A percentile compares a stretch with the other conserved stretches of the same genome.
Conservation (phyloP, 805 yeast genomes). For the Geotrichum ghanense region DNA sequence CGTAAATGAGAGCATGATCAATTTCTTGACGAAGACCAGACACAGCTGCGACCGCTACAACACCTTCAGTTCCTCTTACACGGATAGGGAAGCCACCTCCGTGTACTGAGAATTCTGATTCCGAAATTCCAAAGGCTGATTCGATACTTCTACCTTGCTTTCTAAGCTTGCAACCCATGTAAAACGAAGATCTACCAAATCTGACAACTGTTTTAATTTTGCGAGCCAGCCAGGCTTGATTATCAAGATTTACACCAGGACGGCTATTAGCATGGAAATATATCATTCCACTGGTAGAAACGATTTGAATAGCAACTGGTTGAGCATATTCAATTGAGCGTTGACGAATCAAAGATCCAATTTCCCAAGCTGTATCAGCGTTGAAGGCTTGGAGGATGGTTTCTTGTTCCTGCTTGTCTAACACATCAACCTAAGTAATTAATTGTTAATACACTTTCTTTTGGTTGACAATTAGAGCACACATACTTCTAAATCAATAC, state of each 20-base stretch:
- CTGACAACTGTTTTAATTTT: conserved; percentile 20
- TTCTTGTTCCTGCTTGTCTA: conserved; percentile 19
- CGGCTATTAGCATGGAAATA: conserved; percentile 20
- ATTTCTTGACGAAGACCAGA: conserved; percentile 21
- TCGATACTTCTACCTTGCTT: conserved; percentile 13
- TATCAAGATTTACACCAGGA: conserved; percentile 23
- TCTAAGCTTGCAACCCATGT: conserved; percentile 19
- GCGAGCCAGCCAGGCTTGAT: conserved; percentile 21
- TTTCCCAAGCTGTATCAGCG: conserved; percentile 58
- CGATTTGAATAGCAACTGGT: conserved; percentile 19
- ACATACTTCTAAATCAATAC: conserved; percentile 1
- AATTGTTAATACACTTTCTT: background rate
- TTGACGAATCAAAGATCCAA: conserved; percentile 69
- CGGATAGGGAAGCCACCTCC: conserved; percentile 26
- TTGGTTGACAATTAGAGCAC: background rate
- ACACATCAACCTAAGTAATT: conserved; percentile 8
- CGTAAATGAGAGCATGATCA: conserved; percentile 19
- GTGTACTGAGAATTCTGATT: conserved; percentile 18
- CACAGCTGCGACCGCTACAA: conserved; percentile 21
- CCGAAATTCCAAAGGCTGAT: conserved; percentile 15
- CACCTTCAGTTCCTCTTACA: conserved; percentile 21
- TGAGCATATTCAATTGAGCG: conserved; percentile 41
- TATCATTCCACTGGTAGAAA: conserved; percentile 16
- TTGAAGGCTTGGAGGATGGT: conserved; percentile 19
- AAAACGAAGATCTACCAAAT: conserved; percentile 19